phyloP scores from a whole-genome alignment of 345 rosid species.

The Cardamine resedifolia region DNA sequence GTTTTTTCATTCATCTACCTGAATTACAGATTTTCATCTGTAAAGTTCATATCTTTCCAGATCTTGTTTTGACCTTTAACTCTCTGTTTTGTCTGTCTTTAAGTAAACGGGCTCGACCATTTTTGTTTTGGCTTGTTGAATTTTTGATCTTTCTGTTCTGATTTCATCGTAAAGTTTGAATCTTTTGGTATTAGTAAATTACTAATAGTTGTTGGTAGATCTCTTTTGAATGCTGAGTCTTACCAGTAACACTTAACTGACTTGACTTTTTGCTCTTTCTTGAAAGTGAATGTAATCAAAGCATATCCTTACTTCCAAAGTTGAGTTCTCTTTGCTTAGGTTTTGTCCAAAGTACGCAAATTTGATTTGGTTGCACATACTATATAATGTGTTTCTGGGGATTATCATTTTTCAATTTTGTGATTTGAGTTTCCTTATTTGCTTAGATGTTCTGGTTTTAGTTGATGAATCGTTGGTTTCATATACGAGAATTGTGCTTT shows the following conservation, averaged over 20 bases:
- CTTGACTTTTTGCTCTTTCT: slow-evolving; percentile 1
- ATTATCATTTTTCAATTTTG: not conserved
- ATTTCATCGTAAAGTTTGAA: slow-evolving; percentile 21
- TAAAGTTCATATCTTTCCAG: slow-evolving; percentile 6
- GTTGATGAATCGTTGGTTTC: slow-evolving; percentile 8
- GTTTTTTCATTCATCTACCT: not conserved
- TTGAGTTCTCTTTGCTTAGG: not conserved
- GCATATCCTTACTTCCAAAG: not conserved
- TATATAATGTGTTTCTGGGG: not conserved
- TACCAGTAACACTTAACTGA: slow-evolving; percentile 6
- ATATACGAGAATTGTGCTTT: not conserved
- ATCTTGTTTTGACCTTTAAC: slow-evolving; percentile 15
- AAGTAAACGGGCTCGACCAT: slow-evolving; percentile 6
- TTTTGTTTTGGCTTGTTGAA: not conserved
- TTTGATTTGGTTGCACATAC: slow-evolving; percentile 3
- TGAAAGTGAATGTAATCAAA: not conserved
- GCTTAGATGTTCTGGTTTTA: slow-evolving; percentile 10
- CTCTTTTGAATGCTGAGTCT: slow-evolving; percentile 15
- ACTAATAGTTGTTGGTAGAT: slow-evolving; percentile 1
- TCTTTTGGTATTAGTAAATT: slow-evolving; percentile 5
- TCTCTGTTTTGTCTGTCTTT: slow-evolving; percentile 28
- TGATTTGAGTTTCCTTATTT: not conserved
- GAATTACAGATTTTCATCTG: slow-evolving; percentile 9
- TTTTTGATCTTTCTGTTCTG: slow-evolving; percentile 11
- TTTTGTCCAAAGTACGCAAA: not conserved